Conservation (phyloP, 169 alveolate species). For the Theileria parva region DNA sequence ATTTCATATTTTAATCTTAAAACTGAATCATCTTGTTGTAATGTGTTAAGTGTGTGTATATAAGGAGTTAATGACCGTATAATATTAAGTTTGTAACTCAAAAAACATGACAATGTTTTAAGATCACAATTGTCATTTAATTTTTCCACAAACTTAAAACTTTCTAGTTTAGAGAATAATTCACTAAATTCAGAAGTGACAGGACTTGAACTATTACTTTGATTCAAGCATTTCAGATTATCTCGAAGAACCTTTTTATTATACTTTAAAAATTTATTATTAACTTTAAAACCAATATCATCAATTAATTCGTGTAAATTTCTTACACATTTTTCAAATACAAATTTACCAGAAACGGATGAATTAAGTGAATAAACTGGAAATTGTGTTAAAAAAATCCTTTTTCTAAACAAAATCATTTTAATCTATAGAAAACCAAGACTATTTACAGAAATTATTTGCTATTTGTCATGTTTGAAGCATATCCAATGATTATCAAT, state of each 20-base stretch:
- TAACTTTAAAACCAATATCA: conserved; percentile 14
- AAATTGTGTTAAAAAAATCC: neutral
- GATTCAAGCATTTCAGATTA: conserved; percentile 32
- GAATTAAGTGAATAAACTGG: neutral
- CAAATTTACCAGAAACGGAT: neutral
- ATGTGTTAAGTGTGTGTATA: neutral
- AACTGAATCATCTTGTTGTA: neutral
- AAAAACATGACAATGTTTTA: neutral
- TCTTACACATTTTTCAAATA: neutral
- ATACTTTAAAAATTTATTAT: conserved; percentile 2
- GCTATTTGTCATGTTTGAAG: conserved; percentile 49
- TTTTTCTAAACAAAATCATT: neutral
- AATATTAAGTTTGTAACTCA: neutral
- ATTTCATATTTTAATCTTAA: neutral
- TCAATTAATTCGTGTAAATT: conserved; percentile 8
- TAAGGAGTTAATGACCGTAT: neutral
- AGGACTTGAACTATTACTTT: neutral
- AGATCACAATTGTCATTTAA: conserved; percentile 9
- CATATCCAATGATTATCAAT: conserved; percentile 57
- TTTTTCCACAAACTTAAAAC: conserved; percentile 18
- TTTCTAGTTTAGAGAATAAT: conserved; percentile 29
- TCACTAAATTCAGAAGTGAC: neutral
- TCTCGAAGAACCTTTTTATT: conserved; percentile 16
- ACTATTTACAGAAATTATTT: neutral
- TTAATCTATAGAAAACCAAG: neutral